Conservation (phyloP, 495 filamentous ascomycete genomes). For the Cercophora samala region DNA sequence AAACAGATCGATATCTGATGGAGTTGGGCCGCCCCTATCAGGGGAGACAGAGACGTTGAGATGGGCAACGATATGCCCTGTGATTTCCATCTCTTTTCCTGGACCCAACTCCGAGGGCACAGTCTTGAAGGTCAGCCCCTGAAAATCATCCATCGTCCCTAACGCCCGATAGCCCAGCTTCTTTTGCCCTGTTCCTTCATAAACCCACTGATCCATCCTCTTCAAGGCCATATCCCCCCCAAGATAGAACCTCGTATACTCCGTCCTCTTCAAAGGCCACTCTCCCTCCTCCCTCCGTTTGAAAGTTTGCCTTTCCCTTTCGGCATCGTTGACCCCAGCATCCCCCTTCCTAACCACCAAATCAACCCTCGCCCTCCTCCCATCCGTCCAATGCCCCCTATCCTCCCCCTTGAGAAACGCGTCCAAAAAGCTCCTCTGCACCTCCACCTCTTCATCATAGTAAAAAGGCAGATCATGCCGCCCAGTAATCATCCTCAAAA, state of each 20-base stretch:
- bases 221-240: slow-evolving; percentile 36
- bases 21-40: slow-evolving; percentile 5
- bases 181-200: slow-evolving; percentile 18
- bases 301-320: slow-evolving; percentile 47
- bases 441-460: slow-evolving; percentile 59
- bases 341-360: slow-evolving; percentile 60
- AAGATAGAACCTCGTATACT: slow-evolving; percentile 57
- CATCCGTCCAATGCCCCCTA: slow-evolving; percentile 52
- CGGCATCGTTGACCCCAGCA: slow-evolving; percentile 59
- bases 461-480: slow-evolving; percentile 72
- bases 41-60: slow-evolving; percentile 57
- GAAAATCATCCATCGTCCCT: slow-evolving; percentile 47
- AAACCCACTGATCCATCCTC: slow-evolving; percentile 9
- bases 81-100: slow-evolving; percentile 56
- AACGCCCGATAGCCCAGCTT: slow-evolving; percentile 56
- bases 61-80: slow-evolving; percentile 61
- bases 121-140: slow-evolving; percentile 53
- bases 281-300: slow-evolving; percentile 52
- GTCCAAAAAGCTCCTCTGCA: slow-evolving; percentile 63
- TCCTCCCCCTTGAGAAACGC: slow-evolving; percentile 67
- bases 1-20: slow-evolving; percentile 62
- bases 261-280: slow-evolving; percentile 62
- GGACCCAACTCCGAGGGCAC: slow-evolving; percentile 42
- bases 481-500: slow-evolving; percentile 63
- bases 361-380: slow-evolving; percentile 54